Evolutionary conservation across 2,329 filamentous ascomycete species (phyloP), one percentile per base, ranked within the genome.

Genomic region (Metarhizium guizhouense): DNA sequence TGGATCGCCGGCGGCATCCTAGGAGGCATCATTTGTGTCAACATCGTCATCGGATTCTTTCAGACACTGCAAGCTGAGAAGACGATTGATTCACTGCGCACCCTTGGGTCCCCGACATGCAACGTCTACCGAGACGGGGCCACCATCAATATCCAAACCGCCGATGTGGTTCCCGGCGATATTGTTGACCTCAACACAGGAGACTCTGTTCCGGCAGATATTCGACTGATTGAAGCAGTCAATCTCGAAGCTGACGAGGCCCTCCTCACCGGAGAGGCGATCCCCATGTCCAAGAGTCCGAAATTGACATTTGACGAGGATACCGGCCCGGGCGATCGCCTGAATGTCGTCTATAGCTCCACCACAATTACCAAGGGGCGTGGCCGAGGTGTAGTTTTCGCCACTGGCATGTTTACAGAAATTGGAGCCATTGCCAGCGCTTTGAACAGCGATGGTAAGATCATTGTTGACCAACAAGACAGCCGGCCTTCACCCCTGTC

Each of bases 201-300:
- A 40, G 79, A 81, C 60, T 77, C 78, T 18, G 71, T 82, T 11
- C 78, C 80, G 11, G 80, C 79, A 10, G 80, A 83, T 62, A 67
- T 82, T 8, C 71, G 78, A 53, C 57, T 75, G 1, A 58, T 81
- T 57, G 74, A 82, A 54, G 75, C 72, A 32, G 78, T 85, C 69
- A 86, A 86, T 64, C 74, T 83, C 43, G 81, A 82, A 58, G 83
- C 80, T 58, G 84, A 88, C 58, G 80, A 83, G 63, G 78, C 80
- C 7, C 72, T 82, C 38, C 74, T 84, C 30, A 84, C 81, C 14
- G 81, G 81, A 54, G 81, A 84, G 67, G 80, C 80, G 14, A 68
- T 81, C 2, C 80, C 81, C 36, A 76, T 80, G 4, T 70, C 68
- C 62, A 78, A 84, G 68, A 68, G 73, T 56, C 64, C 75, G 6